These are phyloP conservation scores for Byssochlamys sp. DNA, from an alignment of 2,329 filamentous ascomycete species.

Conservation along the genomic window DNA sequence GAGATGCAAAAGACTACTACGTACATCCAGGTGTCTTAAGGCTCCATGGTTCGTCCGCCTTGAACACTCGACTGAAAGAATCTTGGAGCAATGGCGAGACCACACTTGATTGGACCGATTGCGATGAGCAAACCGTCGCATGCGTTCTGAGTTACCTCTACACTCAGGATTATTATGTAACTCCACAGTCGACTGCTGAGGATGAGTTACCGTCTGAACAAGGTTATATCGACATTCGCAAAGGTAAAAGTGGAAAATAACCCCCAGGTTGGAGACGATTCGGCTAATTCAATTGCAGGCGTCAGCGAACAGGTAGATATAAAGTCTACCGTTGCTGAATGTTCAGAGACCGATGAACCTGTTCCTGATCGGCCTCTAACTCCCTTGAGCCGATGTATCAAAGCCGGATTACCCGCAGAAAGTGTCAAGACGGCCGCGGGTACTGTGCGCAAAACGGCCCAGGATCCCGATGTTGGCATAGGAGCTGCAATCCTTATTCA, in stretches of 20 bases:
- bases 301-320: not conserved
- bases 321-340: not conserved
- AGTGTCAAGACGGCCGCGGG: not conserved
- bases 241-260: not conserved
- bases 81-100: not conserved
- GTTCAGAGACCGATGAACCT: not conserved
- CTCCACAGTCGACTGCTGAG: not conserved
- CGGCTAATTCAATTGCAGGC: not conserved
- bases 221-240: not conserved
- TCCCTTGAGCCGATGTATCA: slow-evolving; percentile 1
- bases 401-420: not conserved
- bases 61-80: not conserved
- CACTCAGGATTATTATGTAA: not conserved
- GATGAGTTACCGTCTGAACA: not conserved
- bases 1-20: not conserved
- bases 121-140: not conserved
- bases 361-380: not conserved
- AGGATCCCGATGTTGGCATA: not conserved
- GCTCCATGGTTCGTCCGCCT: not conserved
- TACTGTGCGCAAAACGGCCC: not conserved
- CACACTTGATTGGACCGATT: not conserved
- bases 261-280: not conserved
- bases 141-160: not conserved
- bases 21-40: not conserved
- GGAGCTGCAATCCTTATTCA: not conserved